Percentiles rank a stretch among this genome's conserved stretches.
phyloP scores from a whole-genome alignment of 2,329 filamentous ascomycete species.

The Diaporthe ampelina region DNA sequence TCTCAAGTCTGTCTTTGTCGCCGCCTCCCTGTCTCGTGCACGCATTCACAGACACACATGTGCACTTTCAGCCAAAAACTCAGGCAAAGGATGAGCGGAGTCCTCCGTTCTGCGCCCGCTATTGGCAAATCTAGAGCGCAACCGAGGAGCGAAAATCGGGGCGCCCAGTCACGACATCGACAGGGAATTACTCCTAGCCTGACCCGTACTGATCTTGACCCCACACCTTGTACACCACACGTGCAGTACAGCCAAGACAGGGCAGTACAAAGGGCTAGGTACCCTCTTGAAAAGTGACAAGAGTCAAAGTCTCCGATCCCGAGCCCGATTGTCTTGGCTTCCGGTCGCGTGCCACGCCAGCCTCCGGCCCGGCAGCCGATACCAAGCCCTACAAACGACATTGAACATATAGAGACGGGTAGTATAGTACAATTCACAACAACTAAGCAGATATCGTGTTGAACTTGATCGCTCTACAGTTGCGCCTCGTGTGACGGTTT shows the following conservation, averaged over 20 bases:
- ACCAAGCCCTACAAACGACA: no score
- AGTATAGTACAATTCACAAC: not conserved
- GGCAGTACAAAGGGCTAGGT: not conserved
- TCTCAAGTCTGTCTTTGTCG: not conserved
- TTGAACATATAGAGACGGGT: not conserved
- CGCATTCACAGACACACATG: not conserved
- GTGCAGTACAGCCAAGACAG: not conserved
- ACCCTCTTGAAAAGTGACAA: not conserved
- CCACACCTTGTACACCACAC: not conserved
- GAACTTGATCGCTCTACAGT: not conserved
- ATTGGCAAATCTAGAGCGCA: constrained; percentile 22
- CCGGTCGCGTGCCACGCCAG: not conserved
- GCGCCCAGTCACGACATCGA: constrained; percentile 21
- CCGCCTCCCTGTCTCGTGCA: not conserved
- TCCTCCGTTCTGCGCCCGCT: constrained; percentile 13
- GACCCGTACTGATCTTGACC: not conserved
- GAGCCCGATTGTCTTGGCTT: constrained; percentile 7
- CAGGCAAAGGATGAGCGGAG: constrained; percentile 3
- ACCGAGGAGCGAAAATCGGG: constrained; percentile 28
- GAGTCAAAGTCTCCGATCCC: constrained; percentile 18
- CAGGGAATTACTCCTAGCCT: constrained; percentile 2
- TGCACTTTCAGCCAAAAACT: not conserved
- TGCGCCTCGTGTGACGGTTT: not conserved
- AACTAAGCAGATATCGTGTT: not conserved
- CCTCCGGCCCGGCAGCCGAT: constrained; percentile 16